These are phyloP conservation scores for Pseudogymnoascus destructans DNA, from an alignment of 2,329 filamentous ascomycete species.

Conservation along the genomic window DNA sequence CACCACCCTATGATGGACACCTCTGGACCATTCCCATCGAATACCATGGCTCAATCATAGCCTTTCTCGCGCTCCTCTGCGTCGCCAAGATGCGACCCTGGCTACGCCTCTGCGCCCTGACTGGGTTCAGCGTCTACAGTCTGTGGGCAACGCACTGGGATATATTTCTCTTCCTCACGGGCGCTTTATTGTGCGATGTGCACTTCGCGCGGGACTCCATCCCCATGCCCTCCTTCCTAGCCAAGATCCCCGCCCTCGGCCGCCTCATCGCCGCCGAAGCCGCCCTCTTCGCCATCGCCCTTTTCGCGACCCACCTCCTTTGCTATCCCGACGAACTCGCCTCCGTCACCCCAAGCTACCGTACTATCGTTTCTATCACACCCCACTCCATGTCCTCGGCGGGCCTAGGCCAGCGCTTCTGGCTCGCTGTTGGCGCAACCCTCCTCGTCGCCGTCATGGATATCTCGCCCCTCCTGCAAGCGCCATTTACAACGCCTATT, in stretches of 20 bases:
- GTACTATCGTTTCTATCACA: conserved; percentile 1
- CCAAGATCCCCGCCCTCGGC: background rate
- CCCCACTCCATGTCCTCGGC: background rate
- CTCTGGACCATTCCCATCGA: conserved; percentile 26
- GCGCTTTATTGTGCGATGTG: conserved; percentile 14
- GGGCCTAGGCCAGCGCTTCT: conserved; percentile 19
- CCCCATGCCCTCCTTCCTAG: background rate
- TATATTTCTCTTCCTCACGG: conserved; percentile 15
- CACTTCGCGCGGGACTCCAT: conserved; percentile 11
- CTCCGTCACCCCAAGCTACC: conserved; percentile 9
- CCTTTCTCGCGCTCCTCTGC: conserved; percentile 21
- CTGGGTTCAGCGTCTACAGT: conserved; percentile 20
- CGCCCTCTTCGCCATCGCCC: conserved; percentile 9
- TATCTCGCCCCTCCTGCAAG: conserved; percentile 28
- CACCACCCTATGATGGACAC: conserved; percentile 20
- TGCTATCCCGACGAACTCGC: conserved; percentile 11
- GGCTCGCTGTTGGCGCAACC: conserved; percentile 23
- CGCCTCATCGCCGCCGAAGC: background rate
- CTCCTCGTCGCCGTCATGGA: conserved; percentile 23
- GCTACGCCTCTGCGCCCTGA: conserved; percentile 17
- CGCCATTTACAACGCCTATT: conserved; percentile 34
- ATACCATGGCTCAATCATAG: conserved; percentile 23
- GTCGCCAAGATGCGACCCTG: conserved; percentile 17
- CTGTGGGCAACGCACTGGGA: conserved; percentile 13
- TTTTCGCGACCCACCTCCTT: conserved; percentile 10